phyloP scores from a whole-genome alignment of 305 asterid species.

The Fraxinus nigra region DNA sequence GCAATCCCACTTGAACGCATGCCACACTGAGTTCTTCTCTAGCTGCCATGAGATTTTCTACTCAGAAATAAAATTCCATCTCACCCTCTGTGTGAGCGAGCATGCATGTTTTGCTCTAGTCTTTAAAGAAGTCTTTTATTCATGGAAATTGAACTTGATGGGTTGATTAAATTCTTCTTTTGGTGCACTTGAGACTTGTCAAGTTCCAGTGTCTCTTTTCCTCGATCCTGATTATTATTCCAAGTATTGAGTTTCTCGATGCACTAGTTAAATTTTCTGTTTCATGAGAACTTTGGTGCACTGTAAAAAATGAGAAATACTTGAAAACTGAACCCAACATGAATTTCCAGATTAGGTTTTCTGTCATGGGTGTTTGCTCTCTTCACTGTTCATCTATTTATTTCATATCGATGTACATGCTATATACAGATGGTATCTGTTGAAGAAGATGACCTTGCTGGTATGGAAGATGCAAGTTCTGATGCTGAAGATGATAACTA shows the following conservation, averaged over 20 bases:
- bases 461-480: conserved; percentile 90
- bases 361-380: conserved; percentile 8
- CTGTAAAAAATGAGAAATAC: neutral
- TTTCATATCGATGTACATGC: conserved; percentile 15
- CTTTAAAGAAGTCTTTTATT: neutral
- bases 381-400: conserved; percentile 13
- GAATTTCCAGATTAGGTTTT: neutral
- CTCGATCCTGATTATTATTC: neutral
- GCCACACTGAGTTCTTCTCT: neutral
- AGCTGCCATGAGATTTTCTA: neutral
- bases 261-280: conserved; percentile 1
- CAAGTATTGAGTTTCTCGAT: neutral
- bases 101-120: neutral
- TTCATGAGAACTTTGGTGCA: conserved; percentile 1
- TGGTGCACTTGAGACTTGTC: neutral
- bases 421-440: conserved; percentile 84
- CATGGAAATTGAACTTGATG: neutral
- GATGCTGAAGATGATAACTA: conserved; percentile 94
- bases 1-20: neutral
- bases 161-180: neutral
- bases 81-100: neutral
- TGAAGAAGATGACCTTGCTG: conserved; percentile 97
- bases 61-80: neutral
- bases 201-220: neutral
- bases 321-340: neutral